Percentiles rank a stretch among this genome's conserved stretches.
Evolutionary conservation across 1,284 basidiomycete genomes (phyloP).

Genomic region (Pascua sp.): DNA sequence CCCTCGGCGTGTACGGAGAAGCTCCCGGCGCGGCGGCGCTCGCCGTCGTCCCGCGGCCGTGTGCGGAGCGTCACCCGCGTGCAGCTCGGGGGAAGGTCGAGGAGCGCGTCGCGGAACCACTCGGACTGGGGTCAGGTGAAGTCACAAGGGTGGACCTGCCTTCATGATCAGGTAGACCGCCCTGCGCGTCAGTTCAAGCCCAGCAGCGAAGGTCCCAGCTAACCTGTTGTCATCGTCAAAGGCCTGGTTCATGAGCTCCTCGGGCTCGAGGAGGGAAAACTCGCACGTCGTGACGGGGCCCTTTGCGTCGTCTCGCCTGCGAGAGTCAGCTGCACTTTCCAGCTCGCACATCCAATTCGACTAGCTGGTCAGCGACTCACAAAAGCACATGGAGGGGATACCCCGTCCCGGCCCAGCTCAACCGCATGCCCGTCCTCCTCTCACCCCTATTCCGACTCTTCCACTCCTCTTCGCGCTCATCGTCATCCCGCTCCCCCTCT

Average conservation of each 20-base stretch:
- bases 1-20: slow-evolving; percentile 74
- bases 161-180: slow-evolving; percentile 81
- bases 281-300: slow-evolving; percentile 87
- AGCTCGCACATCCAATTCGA: neutral
- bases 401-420: slow-evolving; percentile 75
- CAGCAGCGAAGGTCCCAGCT: slow-evolving; percentile 31
- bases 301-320: slow-evolving; percentile 72
- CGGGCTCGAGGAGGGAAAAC: slow-evolving; percentile 78
- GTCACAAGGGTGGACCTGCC: slow-evolving; percentile 36
- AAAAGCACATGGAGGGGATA: slow-evolving; percentile 73
- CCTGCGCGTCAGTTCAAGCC: slow-evolving; percentile 47
- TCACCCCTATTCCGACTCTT: slow-evolving; percentile 11
- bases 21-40: slow-evolving; percentile 49
- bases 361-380: slow-evolving; percentile 54
- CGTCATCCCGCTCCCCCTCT: slow-evolving; percentile 51
- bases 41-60: slow-evolving; percentile 49
- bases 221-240: slow-evolving; percentile 69
- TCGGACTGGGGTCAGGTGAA: slow-evolving; percentile 60
- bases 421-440: slow-evolving; percentile 67
- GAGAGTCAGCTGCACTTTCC: neutral
- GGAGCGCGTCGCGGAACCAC: slow-evolving; percentile 86
- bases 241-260: slow-evolving; percentile 71
- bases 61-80: slow-evolving; percentile 78
- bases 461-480: slow-evolving; percentile 44
- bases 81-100: slow-evolving; percentile 79